Evolutionary conservation across 1,139 yeast genomes (phyloP), one percentile per base, ranked within the genome.

Genomic region (Blastobotrys apis): DNA sequence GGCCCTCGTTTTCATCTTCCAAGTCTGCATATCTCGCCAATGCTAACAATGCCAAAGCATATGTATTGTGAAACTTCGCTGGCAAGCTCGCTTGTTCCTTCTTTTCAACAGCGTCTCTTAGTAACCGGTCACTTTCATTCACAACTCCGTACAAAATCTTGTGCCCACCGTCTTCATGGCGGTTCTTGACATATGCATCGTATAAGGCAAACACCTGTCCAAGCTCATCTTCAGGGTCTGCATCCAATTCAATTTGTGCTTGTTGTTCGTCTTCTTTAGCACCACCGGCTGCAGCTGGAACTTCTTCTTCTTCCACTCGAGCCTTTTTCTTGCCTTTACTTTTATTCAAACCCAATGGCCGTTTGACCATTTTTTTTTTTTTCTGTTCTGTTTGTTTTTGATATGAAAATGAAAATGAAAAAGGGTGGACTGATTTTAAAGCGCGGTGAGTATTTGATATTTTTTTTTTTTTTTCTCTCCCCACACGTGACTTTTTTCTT

Each of bases 71-170:
- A 63, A 87, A 86, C 39, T 70, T 71, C 16, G 79, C 80, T 13
- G 81, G 77, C 17, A 84, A 61, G 17, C 62, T 57, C 2, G 57
- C 60, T 12, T 33, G 29, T 9, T 39, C 43, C 25, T 43, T 19
- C 23, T 37, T 32, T 21, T 64, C 47, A 20, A 48, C 65, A 34
- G 61, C 55, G 45, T 67, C 60, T 55, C 95, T 73, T 53, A 87
- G 70, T 33, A 87, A 62, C 38, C 95, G 68, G 58, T 90, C 97
- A 65, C 96, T 84, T 63, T 92, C 97, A 58, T 92, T 96, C 17
- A 92, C 77, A 4, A 92, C 75, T 23, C 97, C 97, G 57, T 88
- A 84, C 43, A 88, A 67, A 33, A 87, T 46, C 19, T 56, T 55
- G 22, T 38, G 27, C 16, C 31, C 20, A 10, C 47, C 40, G 10